phyloP scores from a whole-genome alignment of 192 early-diverging fungal species.

The Cladochytrium replicatum region DNA sequence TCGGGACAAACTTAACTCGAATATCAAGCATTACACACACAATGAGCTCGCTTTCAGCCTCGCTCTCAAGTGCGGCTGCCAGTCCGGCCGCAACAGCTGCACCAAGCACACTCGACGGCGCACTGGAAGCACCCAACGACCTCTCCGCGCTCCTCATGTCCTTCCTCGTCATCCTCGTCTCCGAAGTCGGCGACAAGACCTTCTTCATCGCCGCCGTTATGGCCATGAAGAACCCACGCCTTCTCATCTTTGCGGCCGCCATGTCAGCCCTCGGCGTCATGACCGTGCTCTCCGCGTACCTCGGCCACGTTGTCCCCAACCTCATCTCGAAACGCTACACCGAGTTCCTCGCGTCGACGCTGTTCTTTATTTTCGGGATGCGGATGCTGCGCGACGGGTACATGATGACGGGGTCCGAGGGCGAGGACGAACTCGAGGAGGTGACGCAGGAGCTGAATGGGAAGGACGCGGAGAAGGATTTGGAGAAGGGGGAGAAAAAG shows the following conservation, averaged over 20 bases:
- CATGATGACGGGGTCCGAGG: constrained; percentile 80
- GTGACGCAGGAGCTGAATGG: constrained; percentile 83
- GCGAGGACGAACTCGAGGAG: constrained; percentile 80
- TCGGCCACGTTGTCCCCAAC: constrained; percentile 84
- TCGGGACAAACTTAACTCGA: too few relatives aligned
- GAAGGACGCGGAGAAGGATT: constrained; percentile 53
- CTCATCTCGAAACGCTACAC: constrained; percentile 82
- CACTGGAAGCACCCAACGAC: too few relatives aligned
- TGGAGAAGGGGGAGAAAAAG: constrained; percentile 49
- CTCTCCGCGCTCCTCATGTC: constrained; percentile 42
- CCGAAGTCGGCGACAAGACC: constrained; percentile 99
- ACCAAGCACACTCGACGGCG: too few relatives aligned
- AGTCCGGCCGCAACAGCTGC: too few relatives aligned
- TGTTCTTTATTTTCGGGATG: constrained; percentile 92
- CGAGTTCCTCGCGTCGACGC: constrained; percentile 64
- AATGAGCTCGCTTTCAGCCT: too few relatives aligned
- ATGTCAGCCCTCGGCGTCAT: constrained; percentile 81
- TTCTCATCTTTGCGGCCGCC: constrained; percentile 83
- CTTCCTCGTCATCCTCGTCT: constrained; percentile 85
- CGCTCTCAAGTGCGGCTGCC: too few relatives aligned
- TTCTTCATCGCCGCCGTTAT: constrained; percentile 97
- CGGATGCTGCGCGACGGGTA: constrained; percentile 78
- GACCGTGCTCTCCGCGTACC: constrained; percentile 88
- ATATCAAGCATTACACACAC: too few relatives aligned
- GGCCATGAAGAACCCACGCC: constrained; percentile 92